A percentile compares a stretch with the other conserved stretches of the same genome.
These are phyloP conservation scores for Hymenoscyphus occultus DNA, from an alignment of 2,329 filamentous ascomycete species.

Conservation along the genomic window DNA sequence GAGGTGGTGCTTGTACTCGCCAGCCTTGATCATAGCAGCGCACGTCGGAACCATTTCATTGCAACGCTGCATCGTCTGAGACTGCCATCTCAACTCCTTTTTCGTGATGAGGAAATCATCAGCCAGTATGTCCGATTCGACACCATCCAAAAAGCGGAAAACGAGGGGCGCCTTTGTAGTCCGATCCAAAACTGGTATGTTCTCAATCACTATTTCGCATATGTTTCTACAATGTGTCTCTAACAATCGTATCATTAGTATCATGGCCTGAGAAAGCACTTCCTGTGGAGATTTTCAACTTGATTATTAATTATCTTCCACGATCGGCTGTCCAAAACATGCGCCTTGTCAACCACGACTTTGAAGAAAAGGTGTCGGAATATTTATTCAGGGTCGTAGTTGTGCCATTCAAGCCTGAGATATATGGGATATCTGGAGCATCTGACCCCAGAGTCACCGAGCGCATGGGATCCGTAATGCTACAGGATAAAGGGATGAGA, in stretches of 20 bases:
- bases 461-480: conserved; percentile 29
- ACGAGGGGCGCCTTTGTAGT: neutral
- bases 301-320: conserved; percentile 53
- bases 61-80: neutral
- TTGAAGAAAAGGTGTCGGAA: conserved; percentile 55
- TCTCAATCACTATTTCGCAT: neutral
- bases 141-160: neutral
- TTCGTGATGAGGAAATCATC: conserved; percentile 1
- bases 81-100: neutral
- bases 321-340: conserved; percentile 57
- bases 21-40: neutral
- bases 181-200: neutral
- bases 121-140: neutral
- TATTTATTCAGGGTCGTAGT: conserved; percentile 61
- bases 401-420: conserved; percentile 62
- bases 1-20: neutral
- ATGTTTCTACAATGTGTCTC: neutral
- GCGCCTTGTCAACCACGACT: conserved; percentile 59
- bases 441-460: neutral
- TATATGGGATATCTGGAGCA: conserved; percentile 48
- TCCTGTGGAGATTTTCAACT: conserved; percentile 60
- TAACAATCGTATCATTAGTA: conserved; percentile 6
- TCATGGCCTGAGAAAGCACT: conserved; percentile 43
- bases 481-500: conserved; percentile 50
- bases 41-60: neutral